These are phyloP conservation scores for Sherardia arvensis DNA, from an alignment of 257 asterid species.

Conservation along the genomic window DNA sequence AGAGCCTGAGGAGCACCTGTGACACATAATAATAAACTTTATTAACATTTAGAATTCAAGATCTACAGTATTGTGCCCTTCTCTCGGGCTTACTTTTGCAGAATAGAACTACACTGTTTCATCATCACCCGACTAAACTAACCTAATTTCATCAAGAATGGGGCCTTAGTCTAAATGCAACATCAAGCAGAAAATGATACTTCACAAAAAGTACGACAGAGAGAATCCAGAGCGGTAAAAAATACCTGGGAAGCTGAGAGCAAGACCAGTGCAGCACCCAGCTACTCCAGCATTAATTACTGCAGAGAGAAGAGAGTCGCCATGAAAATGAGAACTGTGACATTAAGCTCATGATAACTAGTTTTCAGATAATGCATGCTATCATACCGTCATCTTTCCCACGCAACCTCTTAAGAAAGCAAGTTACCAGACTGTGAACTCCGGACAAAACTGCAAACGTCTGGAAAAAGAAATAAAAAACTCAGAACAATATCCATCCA, in stretches of 20 bases:
- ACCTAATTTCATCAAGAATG: too few relatives aligned
- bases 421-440: constrained; percentile 80
- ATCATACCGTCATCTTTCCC: constrained; percentile 87
- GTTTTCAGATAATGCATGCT: neutral
- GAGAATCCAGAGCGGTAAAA: neutral
- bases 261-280: constrained; percentile 97
- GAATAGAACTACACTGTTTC: too few relatives aligned
- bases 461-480: constrained; percentile 24
- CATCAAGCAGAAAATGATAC: neutral
- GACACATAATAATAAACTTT: constrained; percentile 9
- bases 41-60: neutral
- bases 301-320: constrained; percentile 20
- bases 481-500: neutral
- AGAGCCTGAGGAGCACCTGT: constrained; percentile 95
- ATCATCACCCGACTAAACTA: too few relatives aligned
- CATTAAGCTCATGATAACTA: neutral
- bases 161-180: too few relatives aligned
- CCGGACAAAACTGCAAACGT: constrained; percentile 87
- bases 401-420: constrained; percentile 70
- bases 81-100: too few relatives aligned
- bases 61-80: neutral
- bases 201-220: neutral
- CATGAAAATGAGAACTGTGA: neutral
- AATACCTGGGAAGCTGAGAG: constrained; percentile 82
- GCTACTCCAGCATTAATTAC: constrained; percentile 95